Evolutionary conservation across 2,329 filamentous ascomycete genomes (phyloP), one percentile per base, ranked within the genome.

Genomic region (Ramichloridium luteum): DNA sequence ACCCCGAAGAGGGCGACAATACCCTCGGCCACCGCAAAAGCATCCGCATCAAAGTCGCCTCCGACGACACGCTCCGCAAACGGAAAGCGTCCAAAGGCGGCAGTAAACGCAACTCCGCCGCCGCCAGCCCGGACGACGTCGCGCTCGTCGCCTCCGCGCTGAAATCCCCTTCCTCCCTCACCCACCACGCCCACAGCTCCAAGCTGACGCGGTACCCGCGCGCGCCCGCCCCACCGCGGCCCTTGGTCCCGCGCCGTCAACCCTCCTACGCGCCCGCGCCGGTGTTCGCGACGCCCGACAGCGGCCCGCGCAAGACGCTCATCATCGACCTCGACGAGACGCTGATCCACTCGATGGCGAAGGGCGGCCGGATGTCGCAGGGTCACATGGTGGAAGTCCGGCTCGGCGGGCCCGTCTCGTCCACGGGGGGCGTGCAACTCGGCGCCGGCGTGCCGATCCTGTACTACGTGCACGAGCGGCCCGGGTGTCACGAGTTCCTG

Each of bases 401-500:
- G 5, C 44, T 54, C 16, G 37, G 36, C 22, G 43, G 42, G 11
- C 39, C 41, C 16, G 35, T 46, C 15, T 40, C 39, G 25, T 39
- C 37, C 20, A 36, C 43, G 3, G 20, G 20, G 8, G 44, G 47
- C 22, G 39, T 47, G 2, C 40, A 43, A 18, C 62, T 82, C 15
- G 83, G 81, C 5, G 83, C 85, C 25, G 88, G 93, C 51, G 86
- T 98, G 53, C 90, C 90, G 1, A 96, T 98, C 45, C 62, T 98
- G 39, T 98, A 98, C 64, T 98, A 94, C 65, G 90, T 98, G 31
- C 90, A 98, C 62, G 96, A 98, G 61, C 78, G 90, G 41, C 90
- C 90, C 20, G 80, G 90, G 54, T 98, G 90, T 57, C 90, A 98
- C 57, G 88, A 96, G 47, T 98, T 98, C 53, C 60, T 98, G 51